Percentiles rank a stretch among this genome's conserved stretches.
Evolutionary conservation across 2,329 filamentous ascomycete genomes (phyloP).

Genomic region (Xylaria sp.): DNA sequence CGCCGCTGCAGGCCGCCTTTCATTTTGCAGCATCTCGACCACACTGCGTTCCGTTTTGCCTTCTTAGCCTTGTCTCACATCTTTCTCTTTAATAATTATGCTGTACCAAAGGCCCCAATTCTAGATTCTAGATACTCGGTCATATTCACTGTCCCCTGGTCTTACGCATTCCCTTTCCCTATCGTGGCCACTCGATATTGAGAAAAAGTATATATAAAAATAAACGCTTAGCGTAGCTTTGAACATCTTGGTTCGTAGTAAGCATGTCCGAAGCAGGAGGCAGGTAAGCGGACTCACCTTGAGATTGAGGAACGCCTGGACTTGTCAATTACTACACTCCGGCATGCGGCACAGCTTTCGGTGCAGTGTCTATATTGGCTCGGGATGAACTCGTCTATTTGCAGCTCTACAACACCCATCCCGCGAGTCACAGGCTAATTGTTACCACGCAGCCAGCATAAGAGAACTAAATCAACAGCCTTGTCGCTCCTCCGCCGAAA

Average conservation of each 20-base stretch:
- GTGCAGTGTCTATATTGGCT: not conserved
- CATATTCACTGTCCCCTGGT: conserved; percentile 5
- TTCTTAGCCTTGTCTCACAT: not conserved
- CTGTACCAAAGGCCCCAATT: conserved; percentile 3
- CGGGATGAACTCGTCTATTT: not conserved
- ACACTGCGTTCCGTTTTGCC: not conserved
- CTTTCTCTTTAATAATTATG: conserved; percentile 21
- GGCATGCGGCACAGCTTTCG: not conserved
- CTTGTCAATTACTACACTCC: conserved; percentile 19
- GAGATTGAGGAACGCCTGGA: not conserved
- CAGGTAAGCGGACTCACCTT: conserved; percentile 45
- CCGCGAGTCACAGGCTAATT: conserved; percentile 27
- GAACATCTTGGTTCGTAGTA: conserved; percentile 27
- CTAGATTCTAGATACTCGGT: conserved; percentile 2
- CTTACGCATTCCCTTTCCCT: not conserved
- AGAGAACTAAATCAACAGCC: conserved; percentile 65
- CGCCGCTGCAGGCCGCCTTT: not conserved
- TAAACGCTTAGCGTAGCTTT: not conserved
- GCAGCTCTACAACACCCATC: not conserved
- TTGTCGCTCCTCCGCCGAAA: conserved; percentile 65
- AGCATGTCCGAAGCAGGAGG: conserved; percentile 53
- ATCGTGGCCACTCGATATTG: not conserved
- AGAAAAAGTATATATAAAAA: not conserved
- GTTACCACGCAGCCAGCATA: conserved; percentile 55
- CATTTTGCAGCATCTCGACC: not conserved